phyloP scores from a whole-genome alignment of 306 rosid species.

The Prinsepia uniflora region DNA sequence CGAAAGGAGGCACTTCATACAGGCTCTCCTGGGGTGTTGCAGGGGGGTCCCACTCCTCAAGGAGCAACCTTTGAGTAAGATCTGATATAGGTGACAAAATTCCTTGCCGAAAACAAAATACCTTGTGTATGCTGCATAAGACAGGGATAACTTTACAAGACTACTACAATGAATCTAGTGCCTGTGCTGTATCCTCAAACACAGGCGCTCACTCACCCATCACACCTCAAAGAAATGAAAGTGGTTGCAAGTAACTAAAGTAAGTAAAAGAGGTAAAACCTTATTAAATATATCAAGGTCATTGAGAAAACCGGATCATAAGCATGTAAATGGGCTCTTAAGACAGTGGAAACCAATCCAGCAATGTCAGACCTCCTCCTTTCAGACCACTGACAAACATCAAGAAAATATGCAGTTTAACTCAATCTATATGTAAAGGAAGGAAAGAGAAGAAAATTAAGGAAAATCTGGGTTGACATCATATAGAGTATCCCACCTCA shows the following conservation, averaged over 20 bases:
- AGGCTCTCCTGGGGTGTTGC: constrained; percentile 78
- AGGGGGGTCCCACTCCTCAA: constrained; percentile 90
- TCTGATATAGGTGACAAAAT: constrained; percentile 85
- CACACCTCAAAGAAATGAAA: not conserved
- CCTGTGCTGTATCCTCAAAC: not conserved
- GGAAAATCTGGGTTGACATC: not conserved
- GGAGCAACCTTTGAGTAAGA: constrained; percentile 86
- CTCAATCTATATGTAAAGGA: not conserved
- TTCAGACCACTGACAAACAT: constrained; percentile 78
- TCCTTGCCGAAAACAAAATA: constrained; percentile 89
- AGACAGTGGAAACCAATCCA: constrained; percentile 75
- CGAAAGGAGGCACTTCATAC: constrained; percentile 90
- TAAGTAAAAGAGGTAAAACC: constrained; percentile 39
- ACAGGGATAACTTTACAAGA: constrained; percentile 5
- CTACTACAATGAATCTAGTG: not conserved
- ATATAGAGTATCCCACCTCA: constrained; percentile 49
- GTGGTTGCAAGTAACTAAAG: constrained; percentile 3
- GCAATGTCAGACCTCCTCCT: constrained; percentile 82
- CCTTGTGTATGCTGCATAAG: constrained; percentile 75
- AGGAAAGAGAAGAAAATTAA: not conserved
- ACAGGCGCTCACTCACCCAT: constrained; percentile 1
- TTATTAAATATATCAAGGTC: constrained; percentile 93
- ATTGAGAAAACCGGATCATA: constrained; percentile 90
- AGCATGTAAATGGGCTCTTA: constrained; percentile 93
- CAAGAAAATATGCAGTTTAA: not conserved